Evolutionary conservation across 176 grass and related monocot species (phyloP), one percentile per base, ranked within the genome.

Genomic region (Ampelocalamus luodianensis): DNA sequence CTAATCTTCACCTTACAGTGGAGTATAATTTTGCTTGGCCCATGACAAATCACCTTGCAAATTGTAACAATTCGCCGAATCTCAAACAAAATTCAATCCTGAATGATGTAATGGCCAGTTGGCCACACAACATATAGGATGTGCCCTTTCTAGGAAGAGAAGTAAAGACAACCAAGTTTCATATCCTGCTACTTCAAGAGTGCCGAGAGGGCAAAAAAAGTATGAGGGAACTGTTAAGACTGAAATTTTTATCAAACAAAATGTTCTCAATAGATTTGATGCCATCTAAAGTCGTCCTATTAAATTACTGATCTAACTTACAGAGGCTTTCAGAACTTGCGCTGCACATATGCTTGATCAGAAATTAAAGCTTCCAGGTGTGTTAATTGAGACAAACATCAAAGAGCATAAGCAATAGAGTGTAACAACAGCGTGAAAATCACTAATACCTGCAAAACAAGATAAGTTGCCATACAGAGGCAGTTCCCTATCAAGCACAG

Each of bases 401-500:
- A 88, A 72, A 23, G 10, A 4, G 8, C 26, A 46, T 38, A 79
- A 45, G 23, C 36, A 83, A 36, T 45, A 81, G 0, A 17, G 54
- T 8, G 7, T 24, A 5, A 22, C 4, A 56, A 69, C 20, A 82
- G 26, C 18, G 34, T 72, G 23, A 77, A 77, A 72, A 77, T 71
- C 20, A 66, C 1, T n/a, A 82, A 65, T 93, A 98, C 96, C 96
- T 98, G 96, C 29, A 98, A 85, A 59, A 91, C 91, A 89, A 95
- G 91, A 90, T 95, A 98, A 59, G 58, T 85, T 81, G 93, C 91
- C 91, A 98, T 92, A 73, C 93, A 98, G 18, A 95, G 49, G 82
- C 93, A 98, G 44, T 98, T 98, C 68, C 91, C 96, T 80, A 95
- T 86, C 85, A 98, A 92, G 74, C 96, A 98, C 8, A 95, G 23